Percentiles rank a stretch among this genome's conserved stretches.
Evolutionary conservation across 257 asterid genomes (phyloP).

Genomic region (Ajuga chamaepitys): DNA sequence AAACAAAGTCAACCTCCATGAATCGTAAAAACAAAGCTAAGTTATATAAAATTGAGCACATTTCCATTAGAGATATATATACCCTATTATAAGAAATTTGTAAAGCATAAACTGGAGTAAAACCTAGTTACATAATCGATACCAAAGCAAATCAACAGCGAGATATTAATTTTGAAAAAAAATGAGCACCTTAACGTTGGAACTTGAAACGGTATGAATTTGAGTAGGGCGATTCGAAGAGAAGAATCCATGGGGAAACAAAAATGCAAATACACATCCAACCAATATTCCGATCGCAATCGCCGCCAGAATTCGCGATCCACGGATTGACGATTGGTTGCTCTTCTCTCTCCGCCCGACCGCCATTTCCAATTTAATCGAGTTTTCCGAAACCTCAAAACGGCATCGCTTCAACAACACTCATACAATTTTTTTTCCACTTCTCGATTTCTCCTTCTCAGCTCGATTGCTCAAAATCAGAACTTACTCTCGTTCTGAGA

Average conservation of each 20-base stretch:
- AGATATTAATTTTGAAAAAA: not conserved
- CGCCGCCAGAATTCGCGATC: slow-evolving; percentile 61
- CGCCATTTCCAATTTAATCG: slow-evolving; percentile 39
- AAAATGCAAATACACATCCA: slow-evolving; percentile 67
- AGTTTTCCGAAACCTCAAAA: slow-evolving; percentile 2
- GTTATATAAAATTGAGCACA: not conserved
- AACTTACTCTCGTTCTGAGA: not conserved
- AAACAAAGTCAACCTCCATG: slow-evolving; percentile 15
- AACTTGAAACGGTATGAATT: slow-evolving; percentile 22
- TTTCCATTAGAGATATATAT: not conserved
- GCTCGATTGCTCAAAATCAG: not conserved
- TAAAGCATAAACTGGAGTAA: not conserved
- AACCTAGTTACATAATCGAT: not conserved
- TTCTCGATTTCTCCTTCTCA: not conserved
- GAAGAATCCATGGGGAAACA: slow-evolving; percentile 61
- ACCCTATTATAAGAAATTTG: not conserved
- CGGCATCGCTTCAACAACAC: slow-evolving; percentile 16
- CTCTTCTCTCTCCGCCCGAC: slow-evolving; percentile 50
- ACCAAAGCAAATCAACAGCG: not conserved
- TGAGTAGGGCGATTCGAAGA: slow-evolving; percentile 27
- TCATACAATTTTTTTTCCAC: not conserved
- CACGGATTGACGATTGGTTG: slow-evolving; percentile 29
- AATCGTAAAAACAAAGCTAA: not conserved
- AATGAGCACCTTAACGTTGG: slow-evolving; percentile 36
- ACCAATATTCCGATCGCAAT: slow-evolving; percentile 47